Evolutionary conservation across 2,329 filamentous ascomycete genomes (phyloP), one percentile per base, ranked within the genome.

Genomic region (Plenodomus tracheiphilus): DNA sequence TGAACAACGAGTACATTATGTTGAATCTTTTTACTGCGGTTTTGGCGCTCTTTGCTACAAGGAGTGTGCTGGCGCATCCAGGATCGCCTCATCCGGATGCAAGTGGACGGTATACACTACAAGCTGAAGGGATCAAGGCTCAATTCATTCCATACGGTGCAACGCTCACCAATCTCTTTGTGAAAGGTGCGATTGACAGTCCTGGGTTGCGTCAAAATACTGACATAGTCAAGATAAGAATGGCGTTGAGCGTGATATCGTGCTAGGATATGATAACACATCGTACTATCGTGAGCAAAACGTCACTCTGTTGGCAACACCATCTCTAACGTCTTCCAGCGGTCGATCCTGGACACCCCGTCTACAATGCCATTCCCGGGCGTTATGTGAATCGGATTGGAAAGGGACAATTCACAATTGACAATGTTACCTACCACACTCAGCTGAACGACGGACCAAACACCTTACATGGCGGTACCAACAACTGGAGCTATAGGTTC

Each of bases 101-200:
- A 8, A 41, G 53, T 17, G 66, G 66, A 11, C 60, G 54, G 41
- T 70, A 68, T 34, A 70, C 66, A 15, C 49, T 70, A 20, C 56
- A 64, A 41, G 65, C 66, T 7, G 50, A 58, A 20, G 66, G 66
- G 17, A 70, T 70, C 41, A 60, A 53, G 47, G 66, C 66, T 32
- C 66, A 70, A 49, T 70, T 70, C 57, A 70, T 70, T 46, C 66
- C 66, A 0, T 70, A 70, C 46, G 66, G 49, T 25, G 66, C 65
- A 8, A 68, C 66, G 9, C 54, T 70, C 42, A 70, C 66, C 44
- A 70, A 70, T 40, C 59, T 70, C 17, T 70, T 61, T 35, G 66
- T 70, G 28, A 65, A 66, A 53, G 63, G 66, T 64, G 30, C 2
- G n/a, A 20, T 10, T 4, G 0, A 16, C n/a, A 25, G 15, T 5